Evolutionary conservation across 176 grass and related monocot genomes (phyloP).

Genomic region (Typha latifolia): DNA sequence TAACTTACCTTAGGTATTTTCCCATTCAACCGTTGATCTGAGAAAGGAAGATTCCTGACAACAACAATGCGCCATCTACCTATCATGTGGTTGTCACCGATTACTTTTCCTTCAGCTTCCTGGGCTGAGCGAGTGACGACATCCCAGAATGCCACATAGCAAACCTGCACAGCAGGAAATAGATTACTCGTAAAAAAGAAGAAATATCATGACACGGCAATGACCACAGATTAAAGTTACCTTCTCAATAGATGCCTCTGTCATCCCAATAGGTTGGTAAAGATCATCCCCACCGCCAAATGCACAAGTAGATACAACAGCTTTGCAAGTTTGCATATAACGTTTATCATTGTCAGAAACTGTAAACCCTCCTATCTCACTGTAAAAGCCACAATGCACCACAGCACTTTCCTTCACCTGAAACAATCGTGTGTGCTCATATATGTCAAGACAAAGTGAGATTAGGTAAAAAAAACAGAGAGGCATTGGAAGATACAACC

Average conservation of each 20-base stretch:
- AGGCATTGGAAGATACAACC: no score
- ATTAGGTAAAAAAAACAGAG: no score
- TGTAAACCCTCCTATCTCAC: conserved; percentile 64
- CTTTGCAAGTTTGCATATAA: conserved; percentile 61
- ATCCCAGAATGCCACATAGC: conserved; percentile 97
- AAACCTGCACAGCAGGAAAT: conserved; percentile 43
- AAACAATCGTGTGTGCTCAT: conserved; percentile 5
- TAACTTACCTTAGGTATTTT: conserved; percentile 83
- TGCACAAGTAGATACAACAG: conserved; percentile 80
- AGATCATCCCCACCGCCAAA: conserved; percentile 96
- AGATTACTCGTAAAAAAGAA: neutral
- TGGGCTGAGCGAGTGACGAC: conserved; percentile 60
- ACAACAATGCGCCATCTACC: conserved; percentile 77
- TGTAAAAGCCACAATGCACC: conserved; percentile 85
- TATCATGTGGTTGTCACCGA: conserved; percentile 48
- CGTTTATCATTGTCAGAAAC: conserved; percentile 64
- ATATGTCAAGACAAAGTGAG: no score
- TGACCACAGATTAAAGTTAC: conserved; percentile 13
- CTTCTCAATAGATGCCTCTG: conserved; percentile 52
- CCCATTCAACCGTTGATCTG: conserved; percentile 89
- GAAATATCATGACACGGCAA: no score
- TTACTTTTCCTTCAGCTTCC: conserved; percentile 60
- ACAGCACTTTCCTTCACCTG: conserved; percentile 45
- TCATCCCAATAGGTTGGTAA: conserved; percentile 93
- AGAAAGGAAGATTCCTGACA: conserved; percentile 70